Evolutionary conservation across 2,329 filamentous ascomycete species (phyloP), one percentile per base, ranked within the genome.

Genomic region (Colletotrichum shisoi): DNA sequence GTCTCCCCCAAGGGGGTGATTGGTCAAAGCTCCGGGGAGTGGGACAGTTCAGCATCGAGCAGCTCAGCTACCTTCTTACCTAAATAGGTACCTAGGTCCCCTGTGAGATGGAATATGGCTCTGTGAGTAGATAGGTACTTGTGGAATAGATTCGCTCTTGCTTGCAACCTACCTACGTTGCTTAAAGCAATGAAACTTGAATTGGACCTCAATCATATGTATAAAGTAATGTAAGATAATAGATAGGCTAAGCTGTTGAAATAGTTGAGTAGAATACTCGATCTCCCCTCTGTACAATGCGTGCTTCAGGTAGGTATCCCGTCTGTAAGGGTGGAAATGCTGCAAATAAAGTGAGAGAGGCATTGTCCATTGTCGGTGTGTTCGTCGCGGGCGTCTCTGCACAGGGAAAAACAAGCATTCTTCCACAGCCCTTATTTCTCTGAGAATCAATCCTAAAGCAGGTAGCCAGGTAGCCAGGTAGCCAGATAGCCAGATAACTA

Each of bases 11-110:
- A 15, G 24, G 17, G 45, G 44, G 39, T 56, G 27, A 57, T n/a
- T 57, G 63, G 63, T 21, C 63, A 39, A 57, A 57, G 63, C 63
- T 49, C 45, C 27, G 4, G 12, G 31, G 24, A 17, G 40, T 21
- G 54, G 52, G 39, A 27, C 48, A 37, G 11, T n/a, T 42, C 7
- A 4, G 17, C 17, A n/a, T 34, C 7, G 31, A 34, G 31, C 31
- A 34, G 31, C 3, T 44, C 15, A 44, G 40, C 40, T 44, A n/a
- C 8, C 31, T 17, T 15, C 15, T 7, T 2, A 6, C 6, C 2
- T 42, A 7, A 15, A 0, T 12, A 4, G 6, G 9, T 5, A 15
- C 9, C 19, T 3, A 21, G 9, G 2, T 4, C 39, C 39, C 11
- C 9, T 21, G 44, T 21, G 19, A 46, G 44, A 27, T 27, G 24